Evolutionary conservation across 306 rosid genomes (phyloP).

Genomic region (Corylus avellana): DNA sequence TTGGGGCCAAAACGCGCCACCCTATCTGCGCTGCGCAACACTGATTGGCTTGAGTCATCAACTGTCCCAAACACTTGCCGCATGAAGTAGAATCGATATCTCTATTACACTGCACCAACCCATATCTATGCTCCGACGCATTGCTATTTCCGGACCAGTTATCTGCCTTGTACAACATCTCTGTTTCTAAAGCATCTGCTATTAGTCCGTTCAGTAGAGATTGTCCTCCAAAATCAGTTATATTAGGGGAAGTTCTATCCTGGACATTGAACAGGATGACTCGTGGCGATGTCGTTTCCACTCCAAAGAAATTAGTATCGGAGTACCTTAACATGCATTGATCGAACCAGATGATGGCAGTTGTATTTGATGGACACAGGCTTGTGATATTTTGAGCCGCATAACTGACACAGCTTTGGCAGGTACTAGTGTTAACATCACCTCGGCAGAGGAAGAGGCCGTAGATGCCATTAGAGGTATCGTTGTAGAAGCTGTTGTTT

Average conservation of each 20-base stretch:
- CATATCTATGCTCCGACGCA: neutral
- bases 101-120: constrained; percentile 47
- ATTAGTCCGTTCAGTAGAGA: neutral
- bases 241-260: neutral
- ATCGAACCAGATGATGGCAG: constrained; percentile 30
- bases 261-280: neutral
- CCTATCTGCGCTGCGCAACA: constrained; percentile 20
- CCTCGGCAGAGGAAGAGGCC: constrained; percentile 1
- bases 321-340: constrained; percentile 32
- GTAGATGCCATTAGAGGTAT: neutral
- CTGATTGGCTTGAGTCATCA: constrained; percentile 6
- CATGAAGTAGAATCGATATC: constrained; percentile 27
- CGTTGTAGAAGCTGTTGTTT: neutral
- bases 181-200: neutral
- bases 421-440: neutral
- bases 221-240: too few species aligned
- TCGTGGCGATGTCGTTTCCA: neutral
- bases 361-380: neutral
- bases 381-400: neutral
- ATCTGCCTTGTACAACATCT: neutral
- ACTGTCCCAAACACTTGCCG: constrained; percentile 26
- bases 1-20: constrained; percentile 39
- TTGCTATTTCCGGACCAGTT: neutral
- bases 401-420: neutral
- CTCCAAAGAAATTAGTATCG: neutral